Conservation (phyloP, 257 asterid genomes). For the Echites panduratus region DNA sequence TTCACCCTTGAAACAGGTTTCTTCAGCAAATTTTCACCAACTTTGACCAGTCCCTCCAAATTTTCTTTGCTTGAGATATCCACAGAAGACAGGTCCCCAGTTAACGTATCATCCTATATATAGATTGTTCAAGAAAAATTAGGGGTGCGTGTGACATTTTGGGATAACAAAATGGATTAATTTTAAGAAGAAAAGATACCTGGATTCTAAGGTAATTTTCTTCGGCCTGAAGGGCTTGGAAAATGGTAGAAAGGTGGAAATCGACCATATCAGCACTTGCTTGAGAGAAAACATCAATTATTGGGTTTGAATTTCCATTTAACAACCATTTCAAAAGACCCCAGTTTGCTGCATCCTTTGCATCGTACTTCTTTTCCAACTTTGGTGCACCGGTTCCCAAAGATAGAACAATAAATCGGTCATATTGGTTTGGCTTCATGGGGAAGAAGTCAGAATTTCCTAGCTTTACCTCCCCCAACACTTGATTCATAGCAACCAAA, state of each 20-base stretch:
- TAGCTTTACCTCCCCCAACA: constrained; percentile 25
- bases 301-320: constrained; percentile 27
- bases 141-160: neutral
- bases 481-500: constrained; percentile 38
- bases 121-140: neutral
- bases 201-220: constrained; percentile 20
- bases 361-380: constrained; percentile 5
- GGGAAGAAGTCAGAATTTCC: constrained; percentile 26
- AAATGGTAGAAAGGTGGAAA: constrained; percentile 32
- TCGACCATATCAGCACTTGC: constrained; percentile 51
- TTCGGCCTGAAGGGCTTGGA: constrained; percentile 24
- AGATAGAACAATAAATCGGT: constrained; percentile 18
- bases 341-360: constrained; percentile 12
- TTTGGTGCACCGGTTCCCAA: constrained; percentile 12
- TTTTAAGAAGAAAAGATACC: neutral
- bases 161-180: no score
- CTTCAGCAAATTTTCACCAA: constrained; percentile 26
- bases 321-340: constrained; percentile 32
- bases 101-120: constrained; percentile 33
- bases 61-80: constrained; percentile 25
- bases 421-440: constrained; percentile 27
- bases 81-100: constrained; percentile 20
- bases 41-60: constrained; percentile 19
- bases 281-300: constrained; percentile 32
- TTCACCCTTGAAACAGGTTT: constrained; percentile 32